Conservation (phyloP, 2,329 filamentous ascomycete genomes). For the Apiospora koreana region DNA sequence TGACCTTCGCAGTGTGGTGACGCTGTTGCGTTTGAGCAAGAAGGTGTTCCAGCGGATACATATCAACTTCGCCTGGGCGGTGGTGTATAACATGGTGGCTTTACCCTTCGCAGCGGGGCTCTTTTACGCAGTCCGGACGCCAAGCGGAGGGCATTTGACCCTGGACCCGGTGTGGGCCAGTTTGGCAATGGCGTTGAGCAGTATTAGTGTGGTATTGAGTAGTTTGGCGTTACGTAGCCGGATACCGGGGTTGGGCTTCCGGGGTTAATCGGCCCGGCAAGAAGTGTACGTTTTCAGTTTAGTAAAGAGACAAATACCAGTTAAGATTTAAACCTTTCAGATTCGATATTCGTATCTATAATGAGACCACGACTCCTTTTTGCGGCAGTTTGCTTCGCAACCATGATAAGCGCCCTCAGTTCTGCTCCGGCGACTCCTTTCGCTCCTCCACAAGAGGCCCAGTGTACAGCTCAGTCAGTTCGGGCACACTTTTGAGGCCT, state of each 20-base stretch:
- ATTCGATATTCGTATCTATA: too few relatives aligned
- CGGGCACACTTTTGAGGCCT: not conserved
- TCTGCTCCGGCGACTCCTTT: constrained; percentile 32
- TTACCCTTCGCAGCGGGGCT: constrained; percentile 81
- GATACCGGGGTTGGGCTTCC: not conserved
- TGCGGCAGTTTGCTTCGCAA: too few relatives aligned
- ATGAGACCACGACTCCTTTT: too few relatives aligned
- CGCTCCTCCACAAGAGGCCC: constrained; percentile 35
- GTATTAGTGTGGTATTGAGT: constrained; percentile 83
- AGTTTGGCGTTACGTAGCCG: constrained; percentile 62
- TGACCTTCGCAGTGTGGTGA: constrained; percentile 68
- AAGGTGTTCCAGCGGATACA: constrained; percentile 77
- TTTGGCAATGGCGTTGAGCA: constrained; percentile 90
- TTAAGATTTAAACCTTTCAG: too few relatives aligned
- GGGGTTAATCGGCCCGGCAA: too few relatives aligned
- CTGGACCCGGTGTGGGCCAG: constrained; percentile 84
- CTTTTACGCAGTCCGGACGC: constrained; percentile 59
- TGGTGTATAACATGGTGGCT: constrained; percentile 77
- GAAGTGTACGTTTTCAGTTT: too few relatives aligned
- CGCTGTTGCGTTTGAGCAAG: constrained; percentile 70
- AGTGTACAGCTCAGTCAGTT: not conserved
- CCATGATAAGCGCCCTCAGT: not conserved
- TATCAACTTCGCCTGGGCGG: constrained; percentile 84
- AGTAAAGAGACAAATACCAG: too few relatives aligned
- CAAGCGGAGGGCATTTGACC: constrained; percentile 55